These are phyloP conservation scores for Suillus sp. DNA, from an alignment of 768 basidiomycete species.

Conservation along the genomic window DNA sequence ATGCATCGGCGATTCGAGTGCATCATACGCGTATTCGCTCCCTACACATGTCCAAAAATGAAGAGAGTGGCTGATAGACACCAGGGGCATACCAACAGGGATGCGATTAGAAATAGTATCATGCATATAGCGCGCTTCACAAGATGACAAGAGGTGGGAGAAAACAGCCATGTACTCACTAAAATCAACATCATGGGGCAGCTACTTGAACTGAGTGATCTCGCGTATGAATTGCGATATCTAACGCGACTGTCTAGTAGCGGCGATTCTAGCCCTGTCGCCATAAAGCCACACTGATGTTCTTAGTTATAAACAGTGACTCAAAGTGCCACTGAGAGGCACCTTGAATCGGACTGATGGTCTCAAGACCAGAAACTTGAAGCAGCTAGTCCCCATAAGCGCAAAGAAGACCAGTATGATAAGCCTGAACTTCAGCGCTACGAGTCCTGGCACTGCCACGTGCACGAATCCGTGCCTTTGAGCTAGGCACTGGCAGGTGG, in stretches of 20 bases:
- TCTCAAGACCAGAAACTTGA: no score
- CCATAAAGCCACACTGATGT: no score
- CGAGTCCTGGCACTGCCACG: no score
- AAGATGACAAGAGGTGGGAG: neutral
- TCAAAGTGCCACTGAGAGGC: no score
- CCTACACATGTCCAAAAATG: neutral
- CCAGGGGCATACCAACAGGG: neutral
- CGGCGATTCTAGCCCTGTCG: neutral
- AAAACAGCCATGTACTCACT: neutral
- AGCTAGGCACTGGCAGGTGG: no score
- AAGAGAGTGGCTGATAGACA: neutral
- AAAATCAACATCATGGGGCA: neutral
- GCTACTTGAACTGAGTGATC: neutral
- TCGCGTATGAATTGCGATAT: constrained; percentile 2
- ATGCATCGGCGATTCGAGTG: neutral
- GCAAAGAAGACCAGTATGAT: no score
- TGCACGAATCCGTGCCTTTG: no score
- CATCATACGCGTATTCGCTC: neutral
- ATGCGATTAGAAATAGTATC: neutral
- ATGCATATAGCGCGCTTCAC: neutral
- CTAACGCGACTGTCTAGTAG: neutral
- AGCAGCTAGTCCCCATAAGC: no score
- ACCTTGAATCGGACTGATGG: no score
- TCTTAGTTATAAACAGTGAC: no score
- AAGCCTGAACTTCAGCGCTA: no score